Evolutionary conservation across 139 green algal species (phyloP), one percentile per base, ranked within the genome.

Genomic region (Coelastrella sp.): DNA sequence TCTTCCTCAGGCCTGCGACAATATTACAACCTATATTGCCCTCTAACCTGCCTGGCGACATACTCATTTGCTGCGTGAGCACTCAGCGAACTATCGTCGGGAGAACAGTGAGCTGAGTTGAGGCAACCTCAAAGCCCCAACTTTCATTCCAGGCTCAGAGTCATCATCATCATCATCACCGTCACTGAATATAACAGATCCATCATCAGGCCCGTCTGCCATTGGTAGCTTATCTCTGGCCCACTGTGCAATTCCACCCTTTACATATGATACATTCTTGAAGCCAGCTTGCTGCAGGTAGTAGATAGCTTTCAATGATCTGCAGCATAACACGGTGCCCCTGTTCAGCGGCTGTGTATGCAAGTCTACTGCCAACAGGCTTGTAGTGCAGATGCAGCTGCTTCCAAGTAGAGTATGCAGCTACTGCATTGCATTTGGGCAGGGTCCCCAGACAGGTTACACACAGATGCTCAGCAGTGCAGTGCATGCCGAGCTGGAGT

Each of bases 221-320:
- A 92, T 59, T 2, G 89, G 89, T 2, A 90, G 83, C 14, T 64
- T 68, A 0, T 85, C 83, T 7, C 82, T 59, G 10, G 20, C 65
- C 89, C 89, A 92, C 20, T 68, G 57, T 8, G 77, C 11, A n/a
- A 92, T 23, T 7, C 89, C 89, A 56, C 83, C 89, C 57, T 65
- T 58, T 2, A 92, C 71, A 68, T 92, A 89, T 13, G 60, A 73
- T 17, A 92, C 76, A 4, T 92, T 90, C 14, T 80, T 80, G 87
- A 89, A 90, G 22, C 90, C 90, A 54, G 78, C 90, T 74, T 85
- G 85, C 19, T 90, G 84, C 58, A 92, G 85, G 85, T 83, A 92
- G 58, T 90, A 92, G 78, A 83, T 54, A 5, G 90, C 90, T 66
- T 92, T 90, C 59, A 86, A 54, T 4, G 85, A 90, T 73, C 85